Conservation (phyloP, 1,139 yeast species). For the Tardiomyces blankii region DNA sequence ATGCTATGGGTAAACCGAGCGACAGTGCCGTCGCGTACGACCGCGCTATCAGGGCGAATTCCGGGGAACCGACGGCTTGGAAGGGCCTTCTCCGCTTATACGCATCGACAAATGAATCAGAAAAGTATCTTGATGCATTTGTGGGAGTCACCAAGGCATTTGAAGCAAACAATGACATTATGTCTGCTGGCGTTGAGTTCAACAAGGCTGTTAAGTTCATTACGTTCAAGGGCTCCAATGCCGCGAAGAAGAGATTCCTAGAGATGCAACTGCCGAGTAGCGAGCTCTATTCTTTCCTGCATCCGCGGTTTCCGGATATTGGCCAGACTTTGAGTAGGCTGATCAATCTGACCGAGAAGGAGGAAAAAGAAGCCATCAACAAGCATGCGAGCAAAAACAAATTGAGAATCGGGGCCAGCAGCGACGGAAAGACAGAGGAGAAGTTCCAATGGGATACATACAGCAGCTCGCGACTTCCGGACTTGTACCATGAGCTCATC, state of each 20-base stretch:
- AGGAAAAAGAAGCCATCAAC: slow-evolving; percentile 29
- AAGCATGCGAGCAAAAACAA: slow-evolving; percentile 20
- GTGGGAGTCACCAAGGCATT: slow-evolving; percentile 16
- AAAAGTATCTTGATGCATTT: slow-evolving; percentile 28
- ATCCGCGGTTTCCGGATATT: slow-evolving; percentile 40
- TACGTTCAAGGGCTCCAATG: slow-evolving; percentile 7
- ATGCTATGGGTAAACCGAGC: slow-evolving; percentile 29
- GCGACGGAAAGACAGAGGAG: slow-evolving; percentile 28
- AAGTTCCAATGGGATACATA: slow-evolving; percentile 41
- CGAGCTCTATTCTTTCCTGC: slow-evolving; percentile 45
- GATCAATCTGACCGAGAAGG: slow-evolving; percentile 33
- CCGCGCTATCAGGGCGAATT: slow-evolving; percentile 46
- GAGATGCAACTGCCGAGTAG: slow-evolving; percentile 53
- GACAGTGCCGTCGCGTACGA: slow-evolving; percentile 42
- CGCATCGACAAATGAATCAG: slow-evolving; percentile 32
- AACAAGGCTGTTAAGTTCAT: slow-evolving; percentile 9
- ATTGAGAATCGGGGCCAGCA: slow-evolving; percentile 13
- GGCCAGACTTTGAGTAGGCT: slow-evolving; percentile 40
- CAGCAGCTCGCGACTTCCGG: slow-evolving; percentile 38
- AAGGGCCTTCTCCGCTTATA: slow-evolving; percentile 61
- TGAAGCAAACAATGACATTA: slow-evolving; percentile 17
- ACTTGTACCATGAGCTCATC: slow-evolving; percentile 44
- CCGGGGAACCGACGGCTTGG: slow-evolving; percentile 59
- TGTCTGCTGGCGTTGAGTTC: slow-evolving; percentile 15
- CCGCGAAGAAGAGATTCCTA: slow-evolving; percentile 35